Base-by-base conservation (phyloP, 2,329 filamentous ascomycete genomes). In the Penicillium frequentans region DNA sequence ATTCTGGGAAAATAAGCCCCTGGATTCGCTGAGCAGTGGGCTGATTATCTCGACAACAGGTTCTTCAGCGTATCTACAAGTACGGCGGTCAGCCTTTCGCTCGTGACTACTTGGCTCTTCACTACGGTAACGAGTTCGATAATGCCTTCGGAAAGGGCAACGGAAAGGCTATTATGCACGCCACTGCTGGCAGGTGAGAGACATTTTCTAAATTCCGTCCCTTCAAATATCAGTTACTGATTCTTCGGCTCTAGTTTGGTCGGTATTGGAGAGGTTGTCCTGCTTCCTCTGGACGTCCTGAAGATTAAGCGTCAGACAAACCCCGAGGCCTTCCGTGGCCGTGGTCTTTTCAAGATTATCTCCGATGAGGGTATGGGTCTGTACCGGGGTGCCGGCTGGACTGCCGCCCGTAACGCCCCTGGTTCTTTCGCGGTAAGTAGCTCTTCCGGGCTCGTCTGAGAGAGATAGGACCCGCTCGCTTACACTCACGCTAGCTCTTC, bases 291-390 rank as follows among this genome's bases (percentile, higher is more conserved):
- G 59, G 95, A 99, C 69, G 93, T 99, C 39, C 85, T 99, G 62
- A 99, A 99, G 86, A 99, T 99, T 82, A 99, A 99, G 86, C 88
- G 95, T 70, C 95, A 99, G 82, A 99, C 95, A 66, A 99, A 99
- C 83, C 95, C 95, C 42, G 95, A 98, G 73, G 93, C 95, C 35
- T 99, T 99, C 87, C 87, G 92, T 66, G 93, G 93, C 67, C 90
- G 95, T 70, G 95, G 95, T 61, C 83, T 99, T 58, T 80, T 98
- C 73, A 89, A 84, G 78, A 98, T 99, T 64, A 84, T 99, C 60
- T 84, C 86, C 57, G 95, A 99, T 72, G 95, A 99, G 77, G 95
- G 95, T 35, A 96, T 98, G 70, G 92, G 92, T 49, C 81, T 99
- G 51, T 99, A 99, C 82, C 87, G 95, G 73, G 95, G 95, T 58